phyloP scores from a whole-genome alignment of 495 filamentous ascomycete species.

The Tetracladium setigerum region DNA sequence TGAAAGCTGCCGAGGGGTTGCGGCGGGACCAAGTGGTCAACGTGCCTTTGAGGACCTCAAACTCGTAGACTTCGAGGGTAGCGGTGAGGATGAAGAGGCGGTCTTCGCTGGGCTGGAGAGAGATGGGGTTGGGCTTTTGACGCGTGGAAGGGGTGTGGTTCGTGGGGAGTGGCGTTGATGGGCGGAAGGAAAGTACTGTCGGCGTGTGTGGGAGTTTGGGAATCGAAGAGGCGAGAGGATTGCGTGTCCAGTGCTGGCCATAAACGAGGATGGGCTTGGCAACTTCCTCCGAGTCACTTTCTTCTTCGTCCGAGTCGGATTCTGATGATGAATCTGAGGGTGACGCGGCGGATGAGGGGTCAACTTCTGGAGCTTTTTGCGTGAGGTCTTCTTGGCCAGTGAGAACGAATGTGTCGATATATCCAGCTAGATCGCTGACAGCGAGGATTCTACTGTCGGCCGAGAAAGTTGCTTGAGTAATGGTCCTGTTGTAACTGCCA shows the following conservation, averaged over 20 bases:
- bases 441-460: slow-evolving; percentile 71
- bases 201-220: slow-evolving; percentile 68
- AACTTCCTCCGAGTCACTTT: slow-evolving; percentile 24
- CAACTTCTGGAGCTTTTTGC: slow-evolving; percentile 14
- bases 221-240: slow-evolving; percentile 59
- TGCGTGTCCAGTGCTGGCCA: slow-evolving; percentile 55
- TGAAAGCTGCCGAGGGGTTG: slow-evolving; percentile 69
- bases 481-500: slow-evolving; percentile 69
- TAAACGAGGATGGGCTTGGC: slow-evolving; percentile 10
- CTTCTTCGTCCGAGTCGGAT: slow-evolving; percentile 45
- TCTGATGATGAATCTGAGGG: slow-evolving; percentile 17
- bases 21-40: slow-evolving; percentile 79
- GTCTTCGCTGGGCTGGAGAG: slow-evolving; percentile 40
- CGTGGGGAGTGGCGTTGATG: slow-evolving; percentile 27
- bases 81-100: slow-evolving; percentile 69
- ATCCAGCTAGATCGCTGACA: slow-evolving; percentile 73
- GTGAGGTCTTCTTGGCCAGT: slow-evolving; percentile 40
- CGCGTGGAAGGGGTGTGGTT: slow-evolving; percentile 32
- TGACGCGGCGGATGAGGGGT: slow-evolving; percentile 11
- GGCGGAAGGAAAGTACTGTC: slow-evolving; percentile 70
- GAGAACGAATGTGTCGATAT: slow-evolving; percentile 79
- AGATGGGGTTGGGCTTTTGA: slow-evolving; percentile 37
- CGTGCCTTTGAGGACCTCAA: slow-evolving; percentile 64
- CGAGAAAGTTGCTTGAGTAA: slow-evolving; percentile 72
- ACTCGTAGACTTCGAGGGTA: slow-evolving; percentile 65